A percentile compares a stretch with the other conserved stretches of the same genome.
Conservation (phyloP, 768 basidiomycete genomes). For the Tricholoma sp. region DNA sequence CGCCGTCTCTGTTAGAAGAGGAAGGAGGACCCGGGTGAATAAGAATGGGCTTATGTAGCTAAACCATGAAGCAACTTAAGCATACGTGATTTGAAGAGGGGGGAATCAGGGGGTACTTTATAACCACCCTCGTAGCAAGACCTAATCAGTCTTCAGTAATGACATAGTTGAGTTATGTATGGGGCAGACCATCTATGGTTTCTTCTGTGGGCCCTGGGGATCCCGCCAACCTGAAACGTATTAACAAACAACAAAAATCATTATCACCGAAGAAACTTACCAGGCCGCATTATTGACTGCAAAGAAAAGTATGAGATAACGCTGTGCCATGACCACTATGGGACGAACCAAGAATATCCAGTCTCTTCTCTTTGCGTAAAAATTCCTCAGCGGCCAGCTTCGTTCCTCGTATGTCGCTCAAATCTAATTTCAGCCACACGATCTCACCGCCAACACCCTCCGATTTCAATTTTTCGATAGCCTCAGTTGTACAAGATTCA, state of each 20-base stretch:
- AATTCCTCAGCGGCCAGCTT: constrained; percentile 46
- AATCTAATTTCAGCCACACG: constrained; percentile 45
- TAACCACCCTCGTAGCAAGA: constrained; percentile 31
- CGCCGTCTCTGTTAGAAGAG: constrained; percentile 47
- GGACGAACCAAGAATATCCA: constrained; percentile 50
- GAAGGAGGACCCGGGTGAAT: constrained; percentile 49
- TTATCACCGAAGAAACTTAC: constrained; percentile 26
- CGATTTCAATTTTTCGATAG: constrained; percentile 39
- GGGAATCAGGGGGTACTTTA: constrained; percentile 31
- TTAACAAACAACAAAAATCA: neutral
- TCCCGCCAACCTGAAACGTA: constrained; percentile 4
- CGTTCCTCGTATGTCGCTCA: constrained; percentile 43
- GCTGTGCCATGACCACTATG: neutral
- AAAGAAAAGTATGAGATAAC: neutral
- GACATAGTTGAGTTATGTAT: neutral
- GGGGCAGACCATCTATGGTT: constrained; percentile 7
- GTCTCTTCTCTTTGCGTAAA: constrained; percentile 40
- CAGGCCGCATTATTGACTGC: constrained; percentile 53
- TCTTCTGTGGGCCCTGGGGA: constrained; percentile 6
- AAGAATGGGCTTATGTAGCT: constrained; percentile 53
- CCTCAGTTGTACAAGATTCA: constrained; percentile 38
- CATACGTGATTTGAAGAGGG: neutral
- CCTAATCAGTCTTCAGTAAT: constrained; percentile 21
- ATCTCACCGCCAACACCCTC: constrained; percentile 45
- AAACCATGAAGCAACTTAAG: neutral